Evolutionary conservation across 163 green algal species (phyloP), one percentile per base, ranked within the genome.

Genomic region (Trebouxia gelatinosa): DNA sequence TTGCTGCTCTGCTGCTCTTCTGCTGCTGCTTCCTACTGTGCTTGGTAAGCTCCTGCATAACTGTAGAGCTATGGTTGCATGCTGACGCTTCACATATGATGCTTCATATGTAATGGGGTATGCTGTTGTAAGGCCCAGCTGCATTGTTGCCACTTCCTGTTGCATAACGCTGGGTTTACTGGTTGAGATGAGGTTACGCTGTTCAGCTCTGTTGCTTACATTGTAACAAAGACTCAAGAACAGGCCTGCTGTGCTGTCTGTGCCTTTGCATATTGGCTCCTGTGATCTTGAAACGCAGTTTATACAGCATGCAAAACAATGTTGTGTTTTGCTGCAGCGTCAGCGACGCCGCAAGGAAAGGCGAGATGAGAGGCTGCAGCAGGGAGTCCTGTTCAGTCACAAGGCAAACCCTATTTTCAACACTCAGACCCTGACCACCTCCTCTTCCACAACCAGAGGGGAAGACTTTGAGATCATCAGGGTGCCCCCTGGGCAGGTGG

Each of bases 361-460:
- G 29, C 39, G 29, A 43, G 28, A 61, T 32, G 29, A 62, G 13
- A 72, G 23, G 9, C 58, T 72, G 58, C 51, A 48, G 34, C 32
- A 79, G 38, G 46, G 59, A 48, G 38, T 39, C 74, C 57, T 79
- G 28, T 79, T 62, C 74, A 79, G 26, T 26, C 57, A 72, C 58
- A 79, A 79, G 74, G 50, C 54, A 57, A 79, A 79, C 58, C 74
- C 74, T 31, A 71, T 79, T 32, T 79, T 74, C 57, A 79, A 57
- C 35, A 67, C 38, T n/a, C 50, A 79, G 59, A 79, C 74, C 34
- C 57, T 61, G 28, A 70, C 74, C 54, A 72, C 37, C 57, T 62
- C 40, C 40, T 59, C 68, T 28, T 76, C 68, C 40, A 76, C 40
- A 28, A 26, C 65, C 65, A 40, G 74, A 65, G 74, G 74, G 37